Evolutionary conservation across 202 grass and related monocot genomes (phyloP).

Genomic region (Bolboschoenoplectus hybrid): DNA sequence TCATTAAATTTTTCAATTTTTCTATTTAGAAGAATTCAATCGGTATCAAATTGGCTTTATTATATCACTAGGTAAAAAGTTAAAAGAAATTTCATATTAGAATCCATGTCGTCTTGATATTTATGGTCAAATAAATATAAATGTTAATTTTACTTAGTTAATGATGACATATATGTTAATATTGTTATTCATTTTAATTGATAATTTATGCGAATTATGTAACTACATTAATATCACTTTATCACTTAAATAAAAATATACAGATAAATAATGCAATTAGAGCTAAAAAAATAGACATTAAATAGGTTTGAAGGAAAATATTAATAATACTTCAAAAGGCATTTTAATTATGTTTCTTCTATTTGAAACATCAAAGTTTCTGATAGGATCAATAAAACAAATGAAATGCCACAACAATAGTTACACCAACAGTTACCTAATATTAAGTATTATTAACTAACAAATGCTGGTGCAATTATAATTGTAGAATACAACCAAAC

Average conservation of each 20-base stretch:
- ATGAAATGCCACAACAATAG: not conserved
- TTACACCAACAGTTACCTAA: not conserved
- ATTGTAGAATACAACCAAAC: conserved; percentile 13
- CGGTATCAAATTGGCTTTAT: not conserved
- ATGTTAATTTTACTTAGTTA: too few species aligned
- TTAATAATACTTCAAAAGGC: not conserved
- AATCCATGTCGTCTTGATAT: not conserved
- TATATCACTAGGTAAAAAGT: not conserved
- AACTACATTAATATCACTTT: not conserved
- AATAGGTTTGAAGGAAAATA: too few species aligned
- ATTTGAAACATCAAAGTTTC: not conserved
- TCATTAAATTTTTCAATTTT: too few species aligned
- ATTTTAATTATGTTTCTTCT: not conserved
- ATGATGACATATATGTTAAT: not conserved
- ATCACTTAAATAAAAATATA: not conserved
- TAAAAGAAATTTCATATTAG: not conserved
- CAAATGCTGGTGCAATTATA: not conserved
- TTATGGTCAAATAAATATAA: not conserved
- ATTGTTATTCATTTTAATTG: not conserved
- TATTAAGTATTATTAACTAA: not conserved
- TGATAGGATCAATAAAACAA: not conserved
- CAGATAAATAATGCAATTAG: not conserved
- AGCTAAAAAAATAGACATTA: not conserved
- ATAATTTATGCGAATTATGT: not conserved
- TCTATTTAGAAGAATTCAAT: too few species aligned